phyloP scores from a whole-genome alignment of 192 early-diverging fungal species.

The Haplosporangium gracile region DNA sequence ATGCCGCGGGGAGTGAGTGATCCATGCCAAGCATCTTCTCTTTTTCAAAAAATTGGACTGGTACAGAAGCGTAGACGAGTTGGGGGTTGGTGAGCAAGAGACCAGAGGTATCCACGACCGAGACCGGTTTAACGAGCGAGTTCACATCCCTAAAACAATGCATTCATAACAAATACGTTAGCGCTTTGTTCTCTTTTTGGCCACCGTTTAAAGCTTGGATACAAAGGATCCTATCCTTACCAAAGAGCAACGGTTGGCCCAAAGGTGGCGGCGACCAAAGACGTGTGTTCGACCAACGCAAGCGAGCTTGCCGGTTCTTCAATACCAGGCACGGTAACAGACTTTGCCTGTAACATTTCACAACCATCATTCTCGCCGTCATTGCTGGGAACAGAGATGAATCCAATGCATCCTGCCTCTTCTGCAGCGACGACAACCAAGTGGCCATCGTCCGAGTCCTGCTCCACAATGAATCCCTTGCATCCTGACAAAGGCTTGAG shows the following conservation, averaged over 20 bases:
- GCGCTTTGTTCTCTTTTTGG: neutral
- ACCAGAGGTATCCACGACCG: neutral
- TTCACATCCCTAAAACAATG: constrained; percentile 15
- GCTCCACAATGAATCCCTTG: neutral
- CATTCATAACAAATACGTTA: neutral
- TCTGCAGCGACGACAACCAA: constrained; percentile 9
- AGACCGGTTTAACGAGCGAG: neutral
- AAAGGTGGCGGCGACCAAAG: neutral
- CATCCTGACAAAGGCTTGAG: neutral
- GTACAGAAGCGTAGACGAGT: constrained; percentile 24
- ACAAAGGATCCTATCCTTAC: neutral
- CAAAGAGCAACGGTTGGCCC: neutral
- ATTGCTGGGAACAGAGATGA: constrained; percentile 16
- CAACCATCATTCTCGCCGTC: neutral
- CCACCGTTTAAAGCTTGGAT: neutral
- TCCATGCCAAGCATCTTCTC: constrained; percentile 1
- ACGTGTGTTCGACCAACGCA: neutral
- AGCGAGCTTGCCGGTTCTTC: neutral
- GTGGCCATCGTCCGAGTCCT: neutral
- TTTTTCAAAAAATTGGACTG: constrained; percentile 13
- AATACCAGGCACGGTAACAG: neutral
- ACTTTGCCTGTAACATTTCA: neutral
- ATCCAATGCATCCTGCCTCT: constrained; percentile 15
- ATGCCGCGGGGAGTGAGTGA: neutral
- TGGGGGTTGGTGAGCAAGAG: neutral